Evolutionary conservation across 1,284 basidiomycete species (phyloP).

Genomic region (Agaricales sp.): DNA sequence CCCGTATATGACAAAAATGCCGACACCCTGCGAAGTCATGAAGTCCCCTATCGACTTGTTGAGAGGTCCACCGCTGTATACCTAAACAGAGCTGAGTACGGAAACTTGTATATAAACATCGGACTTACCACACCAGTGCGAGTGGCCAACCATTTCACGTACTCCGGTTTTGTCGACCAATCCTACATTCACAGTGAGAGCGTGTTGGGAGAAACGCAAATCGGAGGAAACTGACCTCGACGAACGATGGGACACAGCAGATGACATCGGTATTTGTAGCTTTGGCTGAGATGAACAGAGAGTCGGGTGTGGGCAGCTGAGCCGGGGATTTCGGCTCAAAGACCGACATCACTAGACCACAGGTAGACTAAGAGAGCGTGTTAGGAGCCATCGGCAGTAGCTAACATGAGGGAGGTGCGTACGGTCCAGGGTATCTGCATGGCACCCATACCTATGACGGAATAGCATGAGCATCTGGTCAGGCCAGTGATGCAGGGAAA

Average conservation of each 20-base stretch:
- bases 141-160: slow-evolving; percentile 11
- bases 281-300: slow-evolving; percentile 8
- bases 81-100: slow-evolving; percentile 5
- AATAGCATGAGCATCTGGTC: too few species aligned
- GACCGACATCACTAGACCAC: slow-evolving; percentile 14
- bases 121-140: slow-evolving; percentile 12
- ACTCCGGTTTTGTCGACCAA: slow-evolving; percentile 14
- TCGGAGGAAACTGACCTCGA: slow-evolving; percentile 11
- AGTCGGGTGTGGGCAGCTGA: slow-evolving; percentile 10
- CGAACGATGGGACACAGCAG: slow-evolving; percentile 12
- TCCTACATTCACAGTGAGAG: too few species aligned
- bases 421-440: slow-evolving; percentile 13
- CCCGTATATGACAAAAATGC: slow-evolving; percentile 13
- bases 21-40: slow-evolving; percentile 13
- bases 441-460: slow-evolving; percentile 13
- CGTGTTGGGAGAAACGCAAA: too few species aligned
- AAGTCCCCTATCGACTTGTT: slow-evolving; percentile 15
- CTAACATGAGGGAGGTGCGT: neutral
- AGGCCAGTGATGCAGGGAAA: too few species aligned
- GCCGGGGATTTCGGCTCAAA: slow-evolving; percentile 9
- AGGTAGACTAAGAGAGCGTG: slow-evolving; percentile 15
- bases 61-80: slow-evolving; percentile 16
- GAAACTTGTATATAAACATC: neutral
- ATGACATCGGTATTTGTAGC: slow-evolving; percentile 10
- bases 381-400: too few species aligned